These are phyloP conservation scores for Lachnellula subtilissima DNA, from an alignment of 2,329 filamentous ascomycete species.

Conservation along the genomic window DNA sequence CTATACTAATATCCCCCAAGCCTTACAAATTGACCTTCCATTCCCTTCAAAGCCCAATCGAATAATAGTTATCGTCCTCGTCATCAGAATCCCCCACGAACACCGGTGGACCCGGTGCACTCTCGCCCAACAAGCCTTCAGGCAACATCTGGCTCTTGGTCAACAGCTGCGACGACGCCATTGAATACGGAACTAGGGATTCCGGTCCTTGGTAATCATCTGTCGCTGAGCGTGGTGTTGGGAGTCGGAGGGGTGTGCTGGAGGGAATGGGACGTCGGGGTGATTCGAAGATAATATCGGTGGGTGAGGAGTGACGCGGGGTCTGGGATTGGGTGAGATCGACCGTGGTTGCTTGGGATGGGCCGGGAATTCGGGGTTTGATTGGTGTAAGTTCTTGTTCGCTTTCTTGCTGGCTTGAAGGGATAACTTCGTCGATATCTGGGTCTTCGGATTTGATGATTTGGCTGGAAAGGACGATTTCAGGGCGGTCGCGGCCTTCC, in stretches of 20 bases:
- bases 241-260: slow-evolving; percentile 17
- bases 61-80: slow-evolving; percentile 26
- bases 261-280: slow-evolving; percentile 21
- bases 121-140: slow-evolving; percentile 40
- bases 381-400: background rate
- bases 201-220: slow-evolving; percentile 4
- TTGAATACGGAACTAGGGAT: slow-evolving; percentile 21
- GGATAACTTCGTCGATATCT: slow-evolving; percentile 3
- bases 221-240: slow-evolving; percentile 2
- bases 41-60: background rate
- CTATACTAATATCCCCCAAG: too few relatives aligned
- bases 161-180: slow-evolving; percentile 37
- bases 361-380: background rate
- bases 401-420: slow-evolving; percentile 8
- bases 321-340: slow-evolving; percentile 26
- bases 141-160: slow-evolving; percentile 51
- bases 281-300: slow-evolving; percentile 26
- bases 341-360: slow-evolving; percentile 31
- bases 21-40: background rate
- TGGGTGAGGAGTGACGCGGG: slow-evolving; percentile 10
- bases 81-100: slow-evolving; percentile 43
- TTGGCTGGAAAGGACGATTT: background rate
- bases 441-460: background rate
- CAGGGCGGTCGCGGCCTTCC: background rate
- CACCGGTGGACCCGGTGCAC: slow-evolving; percentile 35